Conservation (phyloP, 495 filamentous ascomycete species). For the Penicillium longicatenatum region DNA sequence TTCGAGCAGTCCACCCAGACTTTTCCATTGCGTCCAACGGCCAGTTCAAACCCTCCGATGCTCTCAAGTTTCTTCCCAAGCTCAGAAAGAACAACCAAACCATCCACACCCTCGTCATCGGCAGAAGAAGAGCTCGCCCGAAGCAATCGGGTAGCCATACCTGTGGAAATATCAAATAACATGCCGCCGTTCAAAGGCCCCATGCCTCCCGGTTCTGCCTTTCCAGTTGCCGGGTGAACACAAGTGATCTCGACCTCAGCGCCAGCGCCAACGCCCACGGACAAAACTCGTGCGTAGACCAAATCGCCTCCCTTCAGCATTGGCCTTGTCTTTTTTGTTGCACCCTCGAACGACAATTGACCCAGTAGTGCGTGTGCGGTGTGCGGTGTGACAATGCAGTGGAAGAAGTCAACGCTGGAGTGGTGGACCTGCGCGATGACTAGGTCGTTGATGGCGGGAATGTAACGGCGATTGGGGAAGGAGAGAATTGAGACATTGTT, state of each 20-base stretch:
- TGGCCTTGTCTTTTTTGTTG: conserved; percentile 88
- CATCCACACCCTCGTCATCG: conserved; percentile 59
- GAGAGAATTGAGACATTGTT: conserved; percentile 52
- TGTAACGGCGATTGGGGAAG: conserved; percentile 63
- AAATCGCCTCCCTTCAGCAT: conserved; percentile 70
- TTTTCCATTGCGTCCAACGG: conserved; percentile 90
- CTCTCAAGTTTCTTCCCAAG: conserved; percentile 73
- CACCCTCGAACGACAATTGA: conserved; percentile 86
- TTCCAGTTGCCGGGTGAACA: conserved; percentile 81
- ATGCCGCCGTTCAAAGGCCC: conserved; percentile 86
- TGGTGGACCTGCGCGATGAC: conserved; percentile 83
- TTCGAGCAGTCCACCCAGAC: conserved; percentile 80
- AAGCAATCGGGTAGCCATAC: conserved; percentile 75
- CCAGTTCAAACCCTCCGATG: conserved; percentile 77
- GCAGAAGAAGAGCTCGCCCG: conserved; percentile 53
- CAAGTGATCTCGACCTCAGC: conserved; percentile 91
- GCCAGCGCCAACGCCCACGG: conserved; percentile 67
- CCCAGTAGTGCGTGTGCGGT: conserved; percentile 75
- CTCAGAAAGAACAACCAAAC: conserved; percentile 76
- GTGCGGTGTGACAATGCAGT: conserved; percentile 68
- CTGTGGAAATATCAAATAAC: conserved; percentile 77
- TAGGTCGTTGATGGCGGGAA: conserved; percentile 73
- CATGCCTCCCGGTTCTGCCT: conserved; percentile 82
- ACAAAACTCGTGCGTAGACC: conserved; percentile 80
- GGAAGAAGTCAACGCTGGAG: conserved; percentile 73